A percentile compares a stretch with the other conserved stretches of the same genome.
Conservation (phyloP, 768 basidiomycete species). For the Pluteus cervinus region DNA sequence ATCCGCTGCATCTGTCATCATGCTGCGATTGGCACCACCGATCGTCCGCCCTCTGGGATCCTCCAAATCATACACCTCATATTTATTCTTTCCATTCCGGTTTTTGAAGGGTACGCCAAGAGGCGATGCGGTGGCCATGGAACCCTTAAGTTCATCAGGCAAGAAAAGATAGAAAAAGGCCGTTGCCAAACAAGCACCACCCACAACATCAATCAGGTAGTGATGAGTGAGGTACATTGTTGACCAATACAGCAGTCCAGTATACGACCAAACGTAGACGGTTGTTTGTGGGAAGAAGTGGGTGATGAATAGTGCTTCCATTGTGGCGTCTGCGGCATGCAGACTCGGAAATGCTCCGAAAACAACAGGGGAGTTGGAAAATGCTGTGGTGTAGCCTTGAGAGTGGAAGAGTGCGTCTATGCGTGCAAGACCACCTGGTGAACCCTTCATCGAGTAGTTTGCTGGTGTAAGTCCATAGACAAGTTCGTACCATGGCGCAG, state of each 20-base stretch:
- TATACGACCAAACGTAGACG: conserved; percentile 75
- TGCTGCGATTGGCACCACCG: conserved; percentile 22
- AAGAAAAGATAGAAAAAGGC: conserved; percentile 85
- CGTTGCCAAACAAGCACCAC: conserved; percentile 86
- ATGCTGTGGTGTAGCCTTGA: conserved; percentile 69
- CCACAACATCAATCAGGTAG: conserved; percentile 97
- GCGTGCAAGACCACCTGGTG: conserved; percentile 86
- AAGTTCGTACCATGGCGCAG: conserved; percentile 97
- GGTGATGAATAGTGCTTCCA: conserved; percentile 88
- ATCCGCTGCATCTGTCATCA: conserved; percentile 39
- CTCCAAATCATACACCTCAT: conserved; percentile 75
- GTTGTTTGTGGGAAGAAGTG: conserved; percentile 87
- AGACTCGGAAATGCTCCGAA: conserved; percentile 97
- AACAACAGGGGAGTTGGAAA: conserved; percentile 85
- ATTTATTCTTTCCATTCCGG: conserved; percentile 46
- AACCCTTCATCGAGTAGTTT: conserved; percentile 87
- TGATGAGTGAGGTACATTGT: conserved; percentile 99
- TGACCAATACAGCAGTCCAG: conserved; percentile 87
- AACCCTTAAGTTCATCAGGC: conserved; percentile 68
- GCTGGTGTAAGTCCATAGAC: conserved; percentile 96
- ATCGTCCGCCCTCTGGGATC: conserved; percentile 37
- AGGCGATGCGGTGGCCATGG: conserved; percentile 24
- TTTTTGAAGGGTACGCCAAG: neutral
- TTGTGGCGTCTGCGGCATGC: conserved; percentile 85
- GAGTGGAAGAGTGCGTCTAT: conserved; percentile 85